These are phyloP conservation scores for Candida adriatica DNA, from an alignment of 805 yeast genomes.

Conservation along the genomic window DNA sequence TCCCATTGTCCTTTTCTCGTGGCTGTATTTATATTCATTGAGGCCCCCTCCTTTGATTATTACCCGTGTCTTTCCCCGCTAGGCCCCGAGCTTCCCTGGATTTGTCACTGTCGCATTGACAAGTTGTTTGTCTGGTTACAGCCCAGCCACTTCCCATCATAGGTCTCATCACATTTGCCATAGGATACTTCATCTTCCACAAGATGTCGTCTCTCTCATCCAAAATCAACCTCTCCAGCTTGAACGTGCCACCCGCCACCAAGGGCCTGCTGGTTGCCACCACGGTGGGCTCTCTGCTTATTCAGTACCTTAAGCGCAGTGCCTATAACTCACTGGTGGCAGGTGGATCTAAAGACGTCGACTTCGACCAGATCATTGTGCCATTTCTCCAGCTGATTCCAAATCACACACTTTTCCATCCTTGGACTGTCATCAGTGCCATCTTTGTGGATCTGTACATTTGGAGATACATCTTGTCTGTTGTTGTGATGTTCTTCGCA, in stretches of 20 bases:
- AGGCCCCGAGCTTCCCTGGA: no score
- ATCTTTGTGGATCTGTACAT: conserved; percentile 57
- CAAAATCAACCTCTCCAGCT: conserved; percentile 15
- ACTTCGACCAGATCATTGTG: conserved; percentile 38
- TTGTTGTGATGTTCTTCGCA: conserved; percentile 45
- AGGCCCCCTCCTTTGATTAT: no score
- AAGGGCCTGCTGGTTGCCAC: conserved; percentile 35
- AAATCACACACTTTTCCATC: conserved; percentile 42
- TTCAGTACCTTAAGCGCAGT: conserved; percentile 36
- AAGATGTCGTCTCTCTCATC: conserved; percentile 19
- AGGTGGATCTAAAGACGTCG: conserved; percentile 19
- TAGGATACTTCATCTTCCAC: conserved; percentile 18
- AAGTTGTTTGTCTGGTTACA: no score
- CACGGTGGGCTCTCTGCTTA: conserved; percentile 31
- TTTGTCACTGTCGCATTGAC: no score
- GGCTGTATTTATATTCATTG: no score
- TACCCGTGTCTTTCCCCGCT: no score
- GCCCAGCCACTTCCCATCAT: conserved; percentile 12
- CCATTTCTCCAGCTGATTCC: conserved; percentile 65
- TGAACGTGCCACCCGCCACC: conserved; percentile 41
- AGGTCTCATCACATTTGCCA: conserved; percentile 20
- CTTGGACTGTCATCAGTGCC: conserved; percentile 59
- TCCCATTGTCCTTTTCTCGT: no score
- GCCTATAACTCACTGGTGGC: conserved; percentile 23
- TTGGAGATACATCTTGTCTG: conserved; percentile 38